A percentile compares a stretch with the other conserved stretches of the same genome.
phyloP scores from a whole-genome alignment of 108 stramenopile genomes.

The Conticribra guillardii region DNA sequence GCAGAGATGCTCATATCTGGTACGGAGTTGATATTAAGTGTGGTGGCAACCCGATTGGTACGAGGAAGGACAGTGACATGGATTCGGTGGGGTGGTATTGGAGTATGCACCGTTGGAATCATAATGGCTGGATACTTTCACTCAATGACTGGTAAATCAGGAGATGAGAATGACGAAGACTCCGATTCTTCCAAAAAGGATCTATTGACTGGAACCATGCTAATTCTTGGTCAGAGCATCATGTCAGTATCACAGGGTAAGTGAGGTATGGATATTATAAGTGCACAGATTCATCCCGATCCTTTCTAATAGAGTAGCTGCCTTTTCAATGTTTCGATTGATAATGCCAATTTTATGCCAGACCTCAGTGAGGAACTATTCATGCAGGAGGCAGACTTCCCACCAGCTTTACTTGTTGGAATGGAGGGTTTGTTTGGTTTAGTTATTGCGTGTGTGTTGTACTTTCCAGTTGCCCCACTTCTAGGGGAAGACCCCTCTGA shows the following conservation, averaged over 20 bases:
- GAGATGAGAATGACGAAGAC: too few species aligned
- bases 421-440: conserved; percentile 53
- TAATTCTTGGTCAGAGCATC: conserved; percentile 42
- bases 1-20: conserved; percentile 62
- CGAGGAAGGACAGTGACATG: conserved; percentile 32
- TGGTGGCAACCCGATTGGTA: conserved; percentile 30
- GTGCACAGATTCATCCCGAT: too few species aligned
- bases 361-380: conserved; percentile 56
- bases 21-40: conserved; percentile 47
- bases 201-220: conserved; percentile 35
- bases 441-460: conserved; percentile 28
- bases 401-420: conserved; percentile 47
- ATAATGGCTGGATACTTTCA: conserved; percentile 6
- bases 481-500: conserved; percentile 14
- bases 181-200: too few species aligned
- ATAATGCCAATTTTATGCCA: background rate
- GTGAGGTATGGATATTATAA: too few species aligned
- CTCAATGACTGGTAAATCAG: background rate
- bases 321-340: too few species aligned
- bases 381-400: conserved; percentile 54
- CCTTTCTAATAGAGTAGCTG: too few species aligned
- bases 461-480: conserved; percentile 9
- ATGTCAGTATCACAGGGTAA: conserved; percentile 37
- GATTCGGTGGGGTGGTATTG: conserved; percentile 47
- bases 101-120: conserved; percentile 35